Percentiles rank a stretch among this genome's conserved stretches.
Conservation (phyloP, 768 basidiomycete genomes). For the Flagelloscypha sp. region DNA sequence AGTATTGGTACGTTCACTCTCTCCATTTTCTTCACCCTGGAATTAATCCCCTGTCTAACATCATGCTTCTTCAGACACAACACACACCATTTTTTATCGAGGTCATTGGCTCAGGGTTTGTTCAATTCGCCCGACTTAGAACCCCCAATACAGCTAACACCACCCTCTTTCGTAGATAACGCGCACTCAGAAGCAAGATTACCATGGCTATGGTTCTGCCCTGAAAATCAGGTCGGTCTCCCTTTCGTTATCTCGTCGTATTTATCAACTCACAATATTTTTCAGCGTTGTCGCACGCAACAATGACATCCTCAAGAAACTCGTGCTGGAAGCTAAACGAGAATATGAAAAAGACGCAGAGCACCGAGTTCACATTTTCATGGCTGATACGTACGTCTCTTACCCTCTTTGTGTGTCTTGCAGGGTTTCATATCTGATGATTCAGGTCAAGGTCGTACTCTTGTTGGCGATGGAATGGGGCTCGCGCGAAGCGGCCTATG, state of each 20-base stretch:
- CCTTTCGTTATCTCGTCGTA: slow-evolving; percentile 12
- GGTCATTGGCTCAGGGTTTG: slow-evolving; percentile 81
- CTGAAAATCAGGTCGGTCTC: slow-evolving; percentile 67
- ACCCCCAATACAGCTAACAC: slow-evolving; percentile 8
- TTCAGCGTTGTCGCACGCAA: slow-evolving; percentile 77
- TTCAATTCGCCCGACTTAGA: slow-evolving; percentile 15
- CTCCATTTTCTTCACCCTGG: slow-evolving; percentile 7
- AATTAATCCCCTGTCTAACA: slow-evolving; percentile 10
- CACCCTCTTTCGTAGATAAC: slow-evolving; percentile 48
- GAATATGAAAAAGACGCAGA: slow-evolving; percentile 89
- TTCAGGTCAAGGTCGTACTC: slow-evolving; percentile 45
- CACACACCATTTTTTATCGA: slow-evolving; percentile 83
- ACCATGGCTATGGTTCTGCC: slow-evolving; percentile 64
- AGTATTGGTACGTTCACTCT: slow-evolving; percentile 51
- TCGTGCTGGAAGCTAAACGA: slow-evolving; percentile 80
- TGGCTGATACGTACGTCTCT: slow-evolving; percentile 74
- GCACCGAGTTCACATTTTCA: slow-evolving; percentile 82
- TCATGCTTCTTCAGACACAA: slow-evolving; percentile 48
- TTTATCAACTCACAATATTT: slow-evolving; percentile 7
- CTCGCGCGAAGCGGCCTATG: slow-evolving; percentile 83
- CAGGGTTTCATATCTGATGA: slow-evolving; percentile 3
- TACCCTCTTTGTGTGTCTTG: slow-evolving; percentile 7
- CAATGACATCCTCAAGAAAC: slow-evolving; percentile 80
- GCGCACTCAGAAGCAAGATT: slow-evolving; percentile 66
- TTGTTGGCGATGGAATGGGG: slow-evolving; percentile 85